phyloP scores from a whole-genome alignment of 2,329 filamentous ascomycete genomes.

The Trichoderma simmonsii region DNA sequence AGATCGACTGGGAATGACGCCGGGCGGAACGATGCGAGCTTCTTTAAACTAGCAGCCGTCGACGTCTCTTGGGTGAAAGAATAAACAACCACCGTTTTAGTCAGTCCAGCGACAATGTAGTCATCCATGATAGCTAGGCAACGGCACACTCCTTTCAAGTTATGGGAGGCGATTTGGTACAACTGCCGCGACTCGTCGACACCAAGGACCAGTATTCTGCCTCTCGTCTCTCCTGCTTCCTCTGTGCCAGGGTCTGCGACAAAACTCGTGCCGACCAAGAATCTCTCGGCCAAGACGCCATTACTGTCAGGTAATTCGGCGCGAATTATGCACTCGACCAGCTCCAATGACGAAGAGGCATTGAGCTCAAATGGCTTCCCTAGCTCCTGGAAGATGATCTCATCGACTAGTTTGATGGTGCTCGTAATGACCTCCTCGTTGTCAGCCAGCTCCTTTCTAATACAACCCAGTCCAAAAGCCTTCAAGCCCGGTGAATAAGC shows the following conservation, averaged over 20 bases:
- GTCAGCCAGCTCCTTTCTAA: conserved; percentile 67
- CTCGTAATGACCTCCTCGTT: conserved; percentile 75
- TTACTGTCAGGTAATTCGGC: conserved; percentile 63
- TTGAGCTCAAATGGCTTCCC: conserved; percentile 64
- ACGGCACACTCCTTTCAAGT: conserved; percentile 76
- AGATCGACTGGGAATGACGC: conserved; percentile 82
- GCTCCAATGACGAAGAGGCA: conserved; percentile 52
- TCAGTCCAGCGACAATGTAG: conserved; percentile 80
- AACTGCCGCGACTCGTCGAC: conserved; percentile 72
- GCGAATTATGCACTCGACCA: conserved; percentile 81
- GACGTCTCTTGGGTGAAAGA: conserved; percentile 55
- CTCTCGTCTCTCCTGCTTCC: conserved; percentile 49
- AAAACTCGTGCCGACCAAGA: conserved; percentile 87
- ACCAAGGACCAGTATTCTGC: conserved; percentile 81
- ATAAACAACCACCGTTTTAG: conserved; percentile 73
- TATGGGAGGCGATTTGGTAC: conserved; percentile 66
- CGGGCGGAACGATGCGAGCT: conserved; percentile 73
- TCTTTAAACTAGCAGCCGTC: conserved; percentile 58
- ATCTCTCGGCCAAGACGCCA: conserved; percentile 66
- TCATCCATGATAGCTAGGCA: conserved; percentile 71
- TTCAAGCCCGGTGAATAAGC: conserved; percentile 78
- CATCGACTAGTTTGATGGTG: conserved; percentile 86
- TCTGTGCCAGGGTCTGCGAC: conserved; percentile 58
- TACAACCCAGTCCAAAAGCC: conserved; percentile 83
- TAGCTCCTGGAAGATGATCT: conserved; percentile 78